Evolutionary conservation across 2,329 filamentous ascomycete genomes (phyloP), one percentile per base, ranked within the genome.

Genomic region (Sporothrix pseudoabietina): DNA sequence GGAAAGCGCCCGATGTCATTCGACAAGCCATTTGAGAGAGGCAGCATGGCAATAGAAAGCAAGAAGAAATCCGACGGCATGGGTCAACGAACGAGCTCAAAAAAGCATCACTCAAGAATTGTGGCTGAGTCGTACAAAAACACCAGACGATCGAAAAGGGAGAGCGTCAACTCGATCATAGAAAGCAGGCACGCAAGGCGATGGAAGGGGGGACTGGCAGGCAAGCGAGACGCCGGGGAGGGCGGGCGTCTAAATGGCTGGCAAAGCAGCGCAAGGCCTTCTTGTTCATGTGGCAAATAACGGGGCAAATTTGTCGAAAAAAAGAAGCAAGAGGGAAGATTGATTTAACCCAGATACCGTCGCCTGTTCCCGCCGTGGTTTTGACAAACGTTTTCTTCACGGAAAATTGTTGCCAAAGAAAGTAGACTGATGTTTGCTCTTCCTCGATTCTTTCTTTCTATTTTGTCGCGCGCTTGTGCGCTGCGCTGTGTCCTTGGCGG

Each of bases 391-490:
- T 41, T 44, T 12, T 16, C 26, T n/a, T 35, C 10, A 12, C 12
- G 8, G n/a, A 26, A 26, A 26, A 22, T 19, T 65, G 19, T 41
- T 65, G 55, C 59, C 35, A 65, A 65, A 65, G 44, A 44, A 63
- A 65, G 59, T 6, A 59, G 6, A 63, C 4, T 41, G n/a, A 63
- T 39, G 16, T 22, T 14, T 32, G 26, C 14, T 57, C 35, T 49
- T 12, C 3, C 44, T 70, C 35, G 19, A 10, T 54, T 66, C 35
- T 66, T 41, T 73, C 44, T 19, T 22, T 22, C 16, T 68, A 61
- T 35, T 73, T 66, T 65, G 19, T 52, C 52, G 66, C 66, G 66
- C 49, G 66, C 66, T 69, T 69, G 66, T 65, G 30, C 57, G 14
- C 30, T 39, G 30, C 8, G 30, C 44, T 14, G n/a, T 19, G 35